phyloP scores from a whole-genome alignment of 2,329 filamentous ascomycete genomes.

The Phialocephala sp. region DNA sequence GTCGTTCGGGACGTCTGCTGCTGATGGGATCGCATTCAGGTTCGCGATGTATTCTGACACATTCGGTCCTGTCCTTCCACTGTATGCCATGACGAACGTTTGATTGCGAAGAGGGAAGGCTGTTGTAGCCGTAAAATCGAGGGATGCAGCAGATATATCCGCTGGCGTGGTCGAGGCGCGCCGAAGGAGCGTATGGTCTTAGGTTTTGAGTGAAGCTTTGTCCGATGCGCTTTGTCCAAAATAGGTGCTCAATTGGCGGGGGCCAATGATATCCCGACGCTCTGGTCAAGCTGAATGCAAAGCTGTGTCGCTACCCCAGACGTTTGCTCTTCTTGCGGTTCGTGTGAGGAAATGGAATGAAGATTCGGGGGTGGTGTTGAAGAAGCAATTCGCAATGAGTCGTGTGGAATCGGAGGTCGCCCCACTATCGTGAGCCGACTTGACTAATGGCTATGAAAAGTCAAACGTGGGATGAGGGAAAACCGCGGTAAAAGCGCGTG shows the following conservation, averaged over 20 bases:
- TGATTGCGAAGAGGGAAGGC: not conserved
- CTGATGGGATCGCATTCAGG: conserved; percentile 73
- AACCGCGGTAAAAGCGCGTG: conserved; percentile 5
- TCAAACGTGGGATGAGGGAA: conserved; percentile 10
- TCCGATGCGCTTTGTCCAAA: not conserved
- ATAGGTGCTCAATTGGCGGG: not conserved
- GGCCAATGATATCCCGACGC: not conserved
- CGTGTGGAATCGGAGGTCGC: conserved; percentile 6
- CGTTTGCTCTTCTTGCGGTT: not conserved
- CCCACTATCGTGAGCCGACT: conserved; percentile 5
- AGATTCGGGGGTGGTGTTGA: not conserved
- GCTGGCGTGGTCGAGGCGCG: not conserved
- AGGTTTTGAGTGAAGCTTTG: not conserved
- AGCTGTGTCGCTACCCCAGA: not conserved
- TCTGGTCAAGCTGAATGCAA: not conserved
- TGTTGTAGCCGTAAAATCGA: conserved; percentile 4
- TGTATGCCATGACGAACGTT: conserved; percentile 61
- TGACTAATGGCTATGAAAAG: conserved; percentile 1
- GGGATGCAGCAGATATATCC: not conserved
- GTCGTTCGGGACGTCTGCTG: conserved; percentile 63
- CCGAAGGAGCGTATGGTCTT: not conserved
- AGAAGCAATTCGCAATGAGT: conserved; percentile 11
- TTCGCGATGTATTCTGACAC: conserved; percentile 89
- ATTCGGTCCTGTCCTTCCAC: conserved; percentile 80
- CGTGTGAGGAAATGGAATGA: not conserved